Conservation (phyloP, 148 eudicot species). For the Persicaria tinctoria region DNA sequence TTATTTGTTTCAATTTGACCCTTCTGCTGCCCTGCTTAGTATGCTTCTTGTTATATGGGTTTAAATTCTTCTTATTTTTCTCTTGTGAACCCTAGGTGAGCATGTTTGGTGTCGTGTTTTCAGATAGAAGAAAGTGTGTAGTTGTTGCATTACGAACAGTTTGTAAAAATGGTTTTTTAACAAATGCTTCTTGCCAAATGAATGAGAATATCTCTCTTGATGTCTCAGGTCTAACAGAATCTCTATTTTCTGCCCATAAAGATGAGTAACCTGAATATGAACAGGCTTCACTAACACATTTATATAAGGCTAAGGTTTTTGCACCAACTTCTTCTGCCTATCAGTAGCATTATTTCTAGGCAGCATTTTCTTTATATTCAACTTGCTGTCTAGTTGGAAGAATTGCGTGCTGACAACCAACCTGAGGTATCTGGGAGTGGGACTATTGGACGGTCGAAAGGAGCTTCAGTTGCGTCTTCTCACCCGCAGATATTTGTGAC, state of each 20-base stretch:
- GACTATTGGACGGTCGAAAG: slow-evolving; percentile 85
- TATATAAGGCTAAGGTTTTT: slow-evolving; percentile 70
- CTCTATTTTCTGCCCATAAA: slow-evolving; percentile 77
- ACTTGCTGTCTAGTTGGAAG: slow-evolving; percentile 51
- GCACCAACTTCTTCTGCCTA: neutral
- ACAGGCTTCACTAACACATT: slow-evolving; percentile 31
- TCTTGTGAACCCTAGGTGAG: neutral
- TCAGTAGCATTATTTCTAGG: neutral
- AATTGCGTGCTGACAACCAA: slow-evolving; percentile 78
- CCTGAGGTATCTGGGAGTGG: slow-evolving; percentile 59
- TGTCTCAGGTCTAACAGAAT: slow-evolving; percentile 81
- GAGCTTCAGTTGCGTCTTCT: slow-evolving; percentile 71
- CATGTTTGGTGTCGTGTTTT: too few relatives aligned
- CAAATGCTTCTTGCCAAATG: neutral
- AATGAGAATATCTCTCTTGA: slow-evolving; percentile 9
- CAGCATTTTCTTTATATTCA: slow-evolving; percentile 9
- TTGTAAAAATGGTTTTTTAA: neutral
- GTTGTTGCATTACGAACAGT: too few relatives aligned
- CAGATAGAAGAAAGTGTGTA: too few relatives aligned
- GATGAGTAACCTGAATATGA: slow-evolving; percentile 95
- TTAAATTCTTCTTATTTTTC: neutral
- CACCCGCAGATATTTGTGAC: slow-evolving; percentile 90
- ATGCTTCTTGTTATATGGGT: neutral
- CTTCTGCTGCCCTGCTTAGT: neutral
- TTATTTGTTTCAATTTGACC: neutral